phyloP scores from a whole-genome alignment of 225 moss, liverwort and hornwort genomes.

The Straminergon stramineum region DNA sequence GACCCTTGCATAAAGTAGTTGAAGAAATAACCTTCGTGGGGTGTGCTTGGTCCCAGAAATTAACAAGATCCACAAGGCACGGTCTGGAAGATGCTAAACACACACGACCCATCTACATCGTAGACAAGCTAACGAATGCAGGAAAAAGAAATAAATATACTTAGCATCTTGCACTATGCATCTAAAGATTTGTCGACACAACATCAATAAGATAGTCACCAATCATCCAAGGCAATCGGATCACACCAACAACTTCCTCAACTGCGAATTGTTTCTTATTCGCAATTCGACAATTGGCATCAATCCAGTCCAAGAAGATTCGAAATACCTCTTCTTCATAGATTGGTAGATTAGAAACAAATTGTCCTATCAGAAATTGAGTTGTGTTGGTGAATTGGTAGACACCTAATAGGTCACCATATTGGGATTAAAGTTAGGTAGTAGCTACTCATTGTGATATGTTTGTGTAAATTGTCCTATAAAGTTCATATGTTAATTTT shows the following conservation, averaged over 20 bases:
- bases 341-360: too few relatives aligned
- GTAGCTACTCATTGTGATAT: too few relatives aligned
- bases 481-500: too few relatives aligned
- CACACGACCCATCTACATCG: background rate
- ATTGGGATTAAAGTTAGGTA: too few relatives aligned
- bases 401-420: too few relatives aligned
- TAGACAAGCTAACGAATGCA: background rate
- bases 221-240: constrained; percentile 83
- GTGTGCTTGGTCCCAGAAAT: too few relatives aligned
- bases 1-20: too few relatives aligned
- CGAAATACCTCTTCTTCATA: constrained; percentile 83
- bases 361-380: too few relatives aligned
- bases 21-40: too few relatives aligned
- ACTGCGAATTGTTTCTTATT: constrained; percentile 45
- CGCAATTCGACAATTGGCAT: constrained; percentile 34
- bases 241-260: constrained; percentile 58
- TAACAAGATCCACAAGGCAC: background rate
- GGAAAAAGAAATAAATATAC: background rate
- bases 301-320: constrained; percentile 62
- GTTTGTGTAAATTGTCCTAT: too few relatives aligned
- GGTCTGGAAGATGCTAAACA: background rate
- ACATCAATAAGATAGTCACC: constrained; percentile 74
- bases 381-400: too few relatives aligned
- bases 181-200: constrained; percentile 46
- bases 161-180: constrained; percentile 58